A percentile compares a stretch with the other conserved stretches of the same genome.
Conservation (phyloP, 2,329 filamentous ascomycete genomes). For the Xylaria hypoxylon region DNA sequence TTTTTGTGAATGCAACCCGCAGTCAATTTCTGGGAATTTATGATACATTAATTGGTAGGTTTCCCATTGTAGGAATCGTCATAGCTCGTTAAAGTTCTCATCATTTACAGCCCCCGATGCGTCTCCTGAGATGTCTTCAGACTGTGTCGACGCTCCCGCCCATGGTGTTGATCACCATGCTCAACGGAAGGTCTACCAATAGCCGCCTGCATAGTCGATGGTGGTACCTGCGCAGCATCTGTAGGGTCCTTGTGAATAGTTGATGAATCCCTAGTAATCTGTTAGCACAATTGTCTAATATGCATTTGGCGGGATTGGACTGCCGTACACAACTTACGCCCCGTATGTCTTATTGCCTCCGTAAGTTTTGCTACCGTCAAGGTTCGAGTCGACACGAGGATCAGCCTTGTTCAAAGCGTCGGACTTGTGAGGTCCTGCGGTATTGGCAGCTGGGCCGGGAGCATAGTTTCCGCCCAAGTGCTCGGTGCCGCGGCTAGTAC, state of each 20-base stretch:
- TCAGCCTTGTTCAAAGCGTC: conserved; percentile 67
- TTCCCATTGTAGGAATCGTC: conserved; percentile 1
- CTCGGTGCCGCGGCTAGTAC: conserved; percentile 38
- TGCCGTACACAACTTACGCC: conserved; percentile 55
- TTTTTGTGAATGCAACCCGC: conserved; percentile 8
- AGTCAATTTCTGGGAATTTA: conserved; percentile 21
- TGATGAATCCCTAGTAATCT: background rate
- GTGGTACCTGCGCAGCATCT: conserved; percentile 68
- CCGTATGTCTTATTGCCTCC: conserved; percentile 65
- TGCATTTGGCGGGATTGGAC: background rate
- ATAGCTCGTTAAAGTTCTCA: conserved; percentile 11
- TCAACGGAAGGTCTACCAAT: conserved; percentile 60
- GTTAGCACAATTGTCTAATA: background rate
- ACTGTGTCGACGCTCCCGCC: conserved; percentile 61
- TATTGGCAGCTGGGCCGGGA: conserved; percentile 57
- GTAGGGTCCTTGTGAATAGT: conserved; percentile 58
- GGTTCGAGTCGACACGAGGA: conserved; percentile 66
- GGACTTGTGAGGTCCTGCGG: conserved; percentile 64
- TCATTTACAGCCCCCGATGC: conserved; percentile 58
- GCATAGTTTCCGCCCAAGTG: conserved; percentile 46
- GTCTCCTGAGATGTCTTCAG: conserved; percentile 60
- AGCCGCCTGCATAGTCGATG: conserved; percentile 62
- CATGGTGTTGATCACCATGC: conserved; percentile 58
- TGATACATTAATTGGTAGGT: conserved; percentile 19
- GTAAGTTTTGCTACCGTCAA: conserved; percentile 64